These are phyloP conservation scores for Aurantiochytrium sp. DNA, from an alignment of 108 stramenopile genomes.

Conservation along the genomic window DNA sequence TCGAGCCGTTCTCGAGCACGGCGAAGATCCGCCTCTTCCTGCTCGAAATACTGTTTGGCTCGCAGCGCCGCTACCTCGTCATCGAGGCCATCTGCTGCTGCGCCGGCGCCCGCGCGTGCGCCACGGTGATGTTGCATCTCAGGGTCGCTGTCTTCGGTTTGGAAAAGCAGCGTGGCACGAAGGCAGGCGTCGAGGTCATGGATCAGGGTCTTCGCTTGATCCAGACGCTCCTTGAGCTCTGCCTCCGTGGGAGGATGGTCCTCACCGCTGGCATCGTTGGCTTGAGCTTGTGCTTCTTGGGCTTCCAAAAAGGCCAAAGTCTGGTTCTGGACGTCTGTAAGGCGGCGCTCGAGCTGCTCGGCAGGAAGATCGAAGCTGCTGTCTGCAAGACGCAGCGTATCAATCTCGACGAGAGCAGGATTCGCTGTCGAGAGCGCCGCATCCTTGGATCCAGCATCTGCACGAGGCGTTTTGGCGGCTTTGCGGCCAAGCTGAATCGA, in stretches of 20 bases:
- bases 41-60: neutral
- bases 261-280: neutral
- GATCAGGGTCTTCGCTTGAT: neutral
- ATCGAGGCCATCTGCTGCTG: neutral
- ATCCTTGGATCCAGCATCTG: neutral
- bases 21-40: neutral
- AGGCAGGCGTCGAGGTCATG: neutral
- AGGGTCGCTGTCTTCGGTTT: neutral
- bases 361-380: neutral
- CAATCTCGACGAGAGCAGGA: neutral
- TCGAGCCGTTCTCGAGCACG: neutral
- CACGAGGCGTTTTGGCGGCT: neutral
- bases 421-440: neutral
- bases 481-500: neutral
- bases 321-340: neutral
- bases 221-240: neutral
- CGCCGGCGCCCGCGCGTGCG: too few species aligned
- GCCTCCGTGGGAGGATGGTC: neutral
- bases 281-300: neutral
- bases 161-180: neutral
- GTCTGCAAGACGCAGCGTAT: neutral
- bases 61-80: neutral
- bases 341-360: neutral
- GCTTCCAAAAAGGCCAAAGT: neutral
- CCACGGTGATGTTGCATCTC: too few species aligned